These are phyloP conservation scores for Chytriomyces hyalinus DNA, from an alignment of 192 early-diverging fungal genomes.

Conservation along the genomic window DNA sequence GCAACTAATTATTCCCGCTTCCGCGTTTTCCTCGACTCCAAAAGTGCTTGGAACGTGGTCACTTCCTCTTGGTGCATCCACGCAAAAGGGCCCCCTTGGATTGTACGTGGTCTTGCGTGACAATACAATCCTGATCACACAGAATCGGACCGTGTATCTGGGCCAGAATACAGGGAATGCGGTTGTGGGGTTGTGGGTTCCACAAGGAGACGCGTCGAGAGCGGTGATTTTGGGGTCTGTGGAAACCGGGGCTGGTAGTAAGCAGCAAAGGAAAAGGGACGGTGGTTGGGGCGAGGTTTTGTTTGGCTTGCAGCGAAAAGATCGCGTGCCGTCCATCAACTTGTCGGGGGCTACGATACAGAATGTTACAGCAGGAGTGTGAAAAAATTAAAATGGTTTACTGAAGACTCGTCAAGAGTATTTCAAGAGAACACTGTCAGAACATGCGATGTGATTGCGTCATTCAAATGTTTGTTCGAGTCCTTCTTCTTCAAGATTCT, in stretches of 20 bases:
- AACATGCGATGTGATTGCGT: too few species aligned
- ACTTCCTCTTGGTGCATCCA: not conserved
- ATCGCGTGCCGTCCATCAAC: not conserved
- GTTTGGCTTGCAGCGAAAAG: too few species aligned
- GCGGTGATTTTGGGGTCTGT: not conserved
- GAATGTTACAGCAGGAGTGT: not conserved
- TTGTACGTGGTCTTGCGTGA: conserved; percentile 3
- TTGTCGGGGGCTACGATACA: not conserved
- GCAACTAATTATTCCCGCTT: not conserved
- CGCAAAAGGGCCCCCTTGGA: not conserved
- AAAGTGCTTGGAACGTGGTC: conserved; percentile 5
- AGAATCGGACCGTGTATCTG: not conserved
- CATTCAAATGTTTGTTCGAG: too few species aligned
- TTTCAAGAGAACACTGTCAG: too few species aligned
- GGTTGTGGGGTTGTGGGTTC: conserved; percentile 15
- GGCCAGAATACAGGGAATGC: conserved; percentile 1
- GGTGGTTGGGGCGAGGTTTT: not conserved
- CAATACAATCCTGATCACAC: not conserved
- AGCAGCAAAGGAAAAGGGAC: not conserved
- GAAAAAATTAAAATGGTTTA: not conserved
- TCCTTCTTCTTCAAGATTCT: too few species aligned
- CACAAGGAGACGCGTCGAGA: not conserved
- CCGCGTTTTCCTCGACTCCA: not conserved
- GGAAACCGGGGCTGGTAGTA: not conserved
- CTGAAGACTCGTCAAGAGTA: too few species aligned